Conservation (phyloP, 768 basidiomycete genomes). For the Cyathus striatus region DNA sequence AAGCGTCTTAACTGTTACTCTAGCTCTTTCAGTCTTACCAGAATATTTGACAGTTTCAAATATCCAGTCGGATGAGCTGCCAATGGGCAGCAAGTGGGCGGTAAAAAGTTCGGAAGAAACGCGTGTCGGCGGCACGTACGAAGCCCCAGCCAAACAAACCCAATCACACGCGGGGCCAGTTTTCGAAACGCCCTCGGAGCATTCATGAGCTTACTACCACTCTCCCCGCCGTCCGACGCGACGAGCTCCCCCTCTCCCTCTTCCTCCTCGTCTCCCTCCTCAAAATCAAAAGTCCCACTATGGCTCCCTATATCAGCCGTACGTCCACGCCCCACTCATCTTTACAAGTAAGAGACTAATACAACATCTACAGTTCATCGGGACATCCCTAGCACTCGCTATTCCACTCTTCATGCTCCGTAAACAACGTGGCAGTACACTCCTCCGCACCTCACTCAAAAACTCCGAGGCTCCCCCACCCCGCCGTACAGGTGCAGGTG, state of each 20-base stretch:
- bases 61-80: not conserved
- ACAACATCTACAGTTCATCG: slow-evolving; percentile 16
- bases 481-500: slow-evolving; percentile 13
- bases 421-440: slow-evolving; percentile 16
- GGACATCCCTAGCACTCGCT: slow-evolving; percentile 25
- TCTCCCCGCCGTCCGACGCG: not conserved
- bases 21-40: too few species aligned
- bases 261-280: not conserved
- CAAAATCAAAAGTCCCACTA: slow-evolving; percentile 11
- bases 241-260: not conserved
- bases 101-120: too few species aligned
- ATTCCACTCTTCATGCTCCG: slow-evolving; percentile 30
- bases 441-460: slow-evolving; percentile 19
- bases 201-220: not conserved
- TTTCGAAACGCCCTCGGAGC: too few species aligned
- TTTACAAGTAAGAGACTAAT: not conserved
- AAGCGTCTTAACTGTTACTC: too few species aligned
- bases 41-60: not conserved
- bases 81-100: not conserved
- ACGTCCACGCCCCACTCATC: slow-evolving; percentile 1
- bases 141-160: not conserved
- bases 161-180: not conserved
- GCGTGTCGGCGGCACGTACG: too few species aligned
- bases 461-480: slow-evolving; percentile 23
- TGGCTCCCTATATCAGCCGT: slow-evolving; percentile 25